These are phyloP conservation scores for Kuraishia cidri DNA, from an alignment of 805 yeast species.

Conservation along the genomic window DNA sequence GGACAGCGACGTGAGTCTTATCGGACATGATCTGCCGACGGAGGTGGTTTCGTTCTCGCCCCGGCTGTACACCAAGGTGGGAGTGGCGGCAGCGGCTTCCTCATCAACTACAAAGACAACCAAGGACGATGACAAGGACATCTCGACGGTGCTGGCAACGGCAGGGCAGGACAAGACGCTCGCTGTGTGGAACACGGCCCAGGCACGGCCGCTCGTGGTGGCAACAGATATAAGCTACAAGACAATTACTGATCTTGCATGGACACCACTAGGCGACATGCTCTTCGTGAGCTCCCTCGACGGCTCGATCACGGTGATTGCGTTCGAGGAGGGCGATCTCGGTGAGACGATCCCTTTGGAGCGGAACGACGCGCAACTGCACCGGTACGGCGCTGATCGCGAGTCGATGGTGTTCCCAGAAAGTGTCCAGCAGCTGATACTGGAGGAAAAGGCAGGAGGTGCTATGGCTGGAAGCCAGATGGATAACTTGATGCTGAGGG, in stretches of 20 bases:
- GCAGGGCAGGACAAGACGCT: slow-evolving; percentile 91
- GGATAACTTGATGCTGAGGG: slow-evolving; percentile 26
- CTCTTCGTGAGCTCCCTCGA: slow-evolving; percentile 78
- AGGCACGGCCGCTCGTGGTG: slow-evolving; percentile 70
- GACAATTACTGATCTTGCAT: slow-evolving; percentile 80
- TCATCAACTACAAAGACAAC: too few relatives aligned
- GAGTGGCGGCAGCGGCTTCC: too few relatives aligned
- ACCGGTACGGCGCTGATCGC: slow-evolving; percentile 81
- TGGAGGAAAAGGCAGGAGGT: slow-evolving; percentile 58
- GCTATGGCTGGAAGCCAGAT: background rate
- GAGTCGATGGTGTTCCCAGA: slow-evolving; percentile 85
- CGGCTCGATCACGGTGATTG: slow-evolving; percentile 64
- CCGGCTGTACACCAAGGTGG: slow-evolving; percentile 38
- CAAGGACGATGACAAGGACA: slow-evolving; percentile 10
- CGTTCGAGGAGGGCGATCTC: slow-evolving; percentile 55
- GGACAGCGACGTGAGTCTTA: slow-evolving; percentile 65
- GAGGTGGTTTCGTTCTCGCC: slow-evolving; percentile 77
- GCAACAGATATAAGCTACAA: slow-evolving; percentile 69
- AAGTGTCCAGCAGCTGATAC: slow-evolving; percentile 63
- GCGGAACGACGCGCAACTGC: slow-evolving; percentile 58
- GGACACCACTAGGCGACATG: slow-evolving; percentile 77
- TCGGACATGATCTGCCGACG: slow-evolving; percentile 82
- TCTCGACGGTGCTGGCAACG: slow-evolving; percentile 78
- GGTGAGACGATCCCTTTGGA: slow-evolving; percentile 57
- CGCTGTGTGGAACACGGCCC: slow-evolving; percentile 80